A percentile compares a stretch with the other conserved stretches of the same genome.
These are phyloP conservation scores for Blastobotrys attinorum DNA, from an alignment of 805 yeast genomes.

Conservation along the genomic window DNA sequence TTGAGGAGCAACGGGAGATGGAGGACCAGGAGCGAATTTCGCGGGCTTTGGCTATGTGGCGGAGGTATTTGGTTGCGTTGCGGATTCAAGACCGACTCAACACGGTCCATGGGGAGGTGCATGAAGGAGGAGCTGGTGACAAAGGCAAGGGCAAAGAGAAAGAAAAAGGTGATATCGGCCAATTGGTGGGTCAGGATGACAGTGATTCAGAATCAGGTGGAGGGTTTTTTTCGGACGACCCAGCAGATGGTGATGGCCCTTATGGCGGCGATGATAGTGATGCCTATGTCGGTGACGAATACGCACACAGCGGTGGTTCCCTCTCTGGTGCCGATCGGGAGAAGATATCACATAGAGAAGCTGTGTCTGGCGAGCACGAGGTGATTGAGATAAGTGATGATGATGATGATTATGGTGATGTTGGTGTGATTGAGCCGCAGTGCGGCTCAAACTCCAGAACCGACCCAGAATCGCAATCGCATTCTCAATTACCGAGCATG, in stretches of 20 bases:
- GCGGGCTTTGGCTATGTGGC: conserved; percentile 30
- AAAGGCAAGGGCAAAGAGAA: not conserved
- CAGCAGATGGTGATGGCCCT: conserved; percentile 1
- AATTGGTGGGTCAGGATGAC: not conserved
- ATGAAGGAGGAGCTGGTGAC: conserved; percentile 3
- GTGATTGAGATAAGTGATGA: not conserved
- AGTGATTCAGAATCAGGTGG: conserved; percentile 19
- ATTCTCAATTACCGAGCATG: not conserved
- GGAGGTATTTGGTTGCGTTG: conserved; percentile 28
- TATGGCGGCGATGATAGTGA: conserved; percentile 4
- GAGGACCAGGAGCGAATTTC: conserved; percentile 38
- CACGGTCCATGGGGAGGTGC: conserved; percentile 18
- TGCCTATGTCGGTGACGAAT: conserved; percentile 4
- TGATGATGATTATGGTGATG: too few relatives aligned
- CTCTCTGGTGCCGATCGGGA: not conserved
- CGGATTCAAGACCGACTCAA: conserved; percentile 19
- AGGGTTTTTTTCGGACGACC: conserved; percentile 21
- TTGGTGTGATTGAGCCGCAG: too few relatives aligned
- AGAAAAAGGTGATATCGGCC: not conserved
- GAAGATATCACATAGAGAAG: not conserved
- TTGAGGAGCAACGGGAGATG: conserved; percentile 42
- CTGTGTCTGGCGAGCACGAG: not conserved
- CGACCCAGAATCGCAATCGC: conserved; percentile 1
- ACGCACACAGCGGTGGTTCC: not conserved
- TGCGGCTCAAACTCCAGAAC: too few relatives aligned